Base-by-base conservation (phyloP, 1,284 basidiomycete genomes). In the Rhodotorula sp. region DNA sequence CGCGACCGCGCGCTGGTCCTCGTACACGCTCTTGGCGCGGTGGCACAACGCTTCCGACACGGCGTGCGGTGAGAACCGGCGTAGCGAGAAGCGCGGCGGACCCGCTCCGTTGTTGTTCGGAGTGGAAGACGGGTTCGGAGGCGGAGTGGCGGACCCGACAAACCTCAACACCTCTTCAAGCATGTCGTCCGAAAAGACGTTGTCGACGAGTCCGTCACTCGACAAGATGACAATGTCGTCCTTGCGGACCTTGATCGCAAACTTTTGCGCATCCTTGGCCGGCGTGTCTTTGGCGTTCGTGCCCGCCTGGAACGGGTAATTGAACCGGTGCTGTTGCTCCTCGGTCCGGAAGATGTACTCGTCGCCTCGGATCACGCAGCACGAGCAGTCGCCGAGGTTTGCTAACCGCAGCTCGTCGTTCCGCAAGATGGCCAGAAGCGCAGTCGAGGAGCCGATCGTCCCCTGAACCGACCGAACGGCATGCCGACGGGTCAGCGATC, bases 261-360 rank as follows among this genome's bases (percentile, higher is more conserved):
- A 84, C 15, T 88, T 82, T 69, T 89, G 89, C 0, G 93, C 93
- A 70, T 93, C 86, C 70, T 85, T 84, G 80, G 80, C 84, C 68
- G 89, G 89, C 60, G 86, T 87, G 24, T 89, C 87, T 20, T 87
- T 84, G 3, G 87, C 87, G 55, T 87, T 84, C 20, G 93, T 93
- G 1, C 92, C 91, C 1, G 96, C 86, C 80, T 95, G 91, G 10
- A 91, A 86, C 0, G 93, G 93, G 59, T 91, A 94, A 80, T 97
- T 97, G 83, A 96, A 95, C 79, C 89, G 82, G 85, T 93, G 95
- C 87, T 95, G 95, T 89, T 96, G 95, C 82, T 97, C 95, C 66
- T 91, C 87, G 58, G 88, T 91, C 54, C 93, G 85, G 87, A 94
- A 96, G 5, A 89, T 87, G 72, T 77, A 79, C 57, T 78, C 73